Evolutionary conservation across 495 filamentous ascomycete species (phyloP), one percentile per base, ranked within the genome.

Genomic region (Penicillium atrosanguineum): DNA sequence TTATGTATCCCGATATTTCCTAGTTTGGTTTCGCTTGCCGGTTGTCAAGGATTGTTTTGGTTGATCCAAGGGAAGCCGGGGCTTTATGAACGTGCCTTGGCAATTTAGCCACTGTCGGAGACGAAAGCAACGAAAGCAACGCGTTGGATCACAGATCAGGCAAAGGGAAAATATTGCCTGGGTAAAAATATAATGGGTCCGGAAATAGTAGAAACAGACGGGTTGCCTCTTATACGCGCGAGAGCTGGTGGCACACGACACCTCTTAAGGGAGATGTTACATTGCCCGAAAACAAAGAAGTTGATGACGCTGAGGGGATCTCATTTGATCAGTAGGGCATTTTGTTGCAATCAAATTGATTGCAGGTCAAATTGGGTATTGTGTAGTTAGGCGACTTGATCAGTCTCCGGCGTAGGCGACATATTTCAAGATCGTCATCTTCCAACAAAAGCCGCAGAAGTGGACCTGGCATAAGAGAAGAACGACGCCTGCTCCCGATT

Each of bases 131-230:
- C 43, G n/a, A 38, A 50, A 49, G 54, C 25, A 56, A 56, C 45
- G 48, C 46, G 52, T 51, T 48, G 46, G 15, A 26, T 42, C 41
- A 36, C 46, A 39, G 29, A 56, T 55, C 57, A 44, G 46, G 47
- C 53, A 52, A 62, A 51, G 53, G 46, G 53, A 36, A 18, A 59
- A 63, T 65, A 48, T 42, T 48, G 52, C 52, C 50, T 44, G 53
- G 57, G 41, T 61, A 51, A 47, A 56, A 64, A 53, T 57, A 53
- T 53, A 59, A 63, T 48, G 52, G 59, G 46, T 21, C 51, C 53
- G 44, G 57, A 46, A 57, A 50, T 26, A 15, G 39, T 23, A 36
- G 48, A 39, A 44, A 37, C 39, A 48, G 56, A 39, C 50, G 40
- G 25, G 48, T 41, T 20, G 50, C 49, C 37, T 63, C 52, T 63